phyloP scores from a whole-genome alignment of 78 protist genomes.

The Dictyostelium citrinum region DNA sequence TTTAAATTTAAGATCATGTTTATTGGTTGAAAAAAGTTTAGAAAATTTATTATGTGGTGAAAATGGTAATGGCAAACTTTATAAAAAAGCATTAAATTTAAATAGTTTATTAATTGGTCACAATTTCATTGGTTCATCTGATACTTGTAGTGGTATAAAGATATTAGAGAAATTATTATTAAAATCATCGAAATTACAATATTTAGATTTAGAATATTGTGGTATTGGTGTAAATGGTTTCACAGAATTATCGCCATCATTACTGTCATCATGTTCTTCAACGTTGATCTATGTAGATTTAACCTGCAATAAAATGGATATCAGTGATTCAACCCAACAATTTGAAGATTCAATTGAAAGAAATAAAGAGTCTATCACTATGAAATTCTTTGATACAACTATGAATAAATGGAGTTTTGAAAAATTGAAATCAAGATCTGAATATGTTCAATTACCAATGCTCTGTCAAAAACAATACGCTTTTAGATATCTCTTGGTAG shows the following conservation, averaged over 20 bases:
- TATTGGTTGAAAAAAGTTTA: not conserved
- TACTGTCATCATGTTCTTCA: not conserved
- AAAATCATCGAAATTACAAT: not conserved
- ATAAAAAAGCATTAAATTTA: not conserved
- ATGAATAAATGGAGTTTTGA: not conserved
- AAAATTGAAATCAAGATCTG: not conserved
- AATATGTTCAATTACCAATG: not conserved
- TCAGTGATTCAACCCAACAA: not conserved
- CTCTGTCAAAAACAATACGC: not conserved
- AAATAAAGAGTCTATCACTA: not conserved
- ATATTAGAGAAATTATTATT: not conserved
- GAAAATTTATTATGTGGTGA: not conserved
- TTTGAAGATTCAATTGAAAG: not conserved
- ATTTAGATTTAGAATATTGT: conserved; percentile 55
- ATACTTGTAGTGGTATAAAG: not conserved
- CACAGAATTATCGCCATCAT: not conserved
- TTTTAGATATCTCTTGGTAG: not conserved
- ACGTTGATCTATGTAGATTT: conserved; percentile 38
- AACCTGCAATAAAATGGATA: not conserved
- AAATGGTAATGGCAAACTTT: not conserved
- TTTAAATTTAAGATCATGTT: not conserved
- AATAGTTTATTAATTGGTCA: conserved; percentile 7
- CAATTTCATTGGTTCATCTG: not conserved
- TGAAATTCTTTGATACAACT: not conserved
- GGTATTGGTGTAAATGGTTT: conserved; percentile 31